Evolutionary conservation across 208 protist genomes (phyloP), one percentile per base, ranked within the genome.

Genomic region (Vickermania spadyakhi): DNA sequence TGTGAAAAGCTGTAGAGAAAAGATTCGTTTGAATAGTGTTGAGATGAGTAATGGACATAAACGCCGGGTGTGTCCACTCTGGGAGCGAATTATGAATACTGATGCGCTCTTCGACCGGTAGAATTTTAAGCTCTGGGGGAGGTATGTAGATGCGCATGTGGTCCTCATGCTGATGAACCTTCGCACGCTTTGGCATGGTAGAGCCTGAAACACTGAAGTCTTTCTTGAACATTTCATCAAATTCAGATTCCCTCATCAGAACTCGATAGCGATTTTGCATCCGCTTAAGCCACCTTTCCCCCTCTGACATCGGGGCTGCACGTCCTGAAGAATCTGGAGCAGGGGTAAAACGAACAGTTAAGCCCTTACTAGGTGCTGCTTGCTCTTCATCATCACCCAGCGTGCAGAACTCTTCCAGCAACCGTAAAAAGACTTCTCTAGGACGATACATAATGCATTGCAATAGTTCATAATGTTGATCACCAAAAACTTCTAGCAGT

Each of bases 11-110:
- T 3, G 94, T 94, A 18, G 93, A 64, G 64, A 98, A 99, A 18
- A 99, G 85, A 11, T 72, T 75, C 1, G 95, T 94, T 70, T 99
- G 97, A 14, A 99, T 96, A 2, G 86, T 87, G 75, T 99, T 99
- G 22, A 99, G 87, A 60, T 96, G 86, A 27, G 84, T 95, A 62
- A 96, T 93, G 36, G 75, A 73, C 25, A 79, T 75, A 74, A 97
- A 97, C 49, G 91, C 91, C 13, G 83, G 66, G 61, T 96, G 89
- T 25, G 86, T 91, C 86, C 87, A 96, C 67, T 89, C 85, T 0
- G 87, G 88, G 56, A 97, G 52, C 31, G 81, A 80, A 18, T 83
- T 90, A 18, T 77, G 70, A 28, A 96, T 72, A 53, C 84, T 84
- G 21, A 96, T 63, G 18, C 86, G 90, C 71, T 94, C 73, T 25